Conservation (phyloP, 208 protist genomes). For the Trypanosoma melophagium region DNA sequence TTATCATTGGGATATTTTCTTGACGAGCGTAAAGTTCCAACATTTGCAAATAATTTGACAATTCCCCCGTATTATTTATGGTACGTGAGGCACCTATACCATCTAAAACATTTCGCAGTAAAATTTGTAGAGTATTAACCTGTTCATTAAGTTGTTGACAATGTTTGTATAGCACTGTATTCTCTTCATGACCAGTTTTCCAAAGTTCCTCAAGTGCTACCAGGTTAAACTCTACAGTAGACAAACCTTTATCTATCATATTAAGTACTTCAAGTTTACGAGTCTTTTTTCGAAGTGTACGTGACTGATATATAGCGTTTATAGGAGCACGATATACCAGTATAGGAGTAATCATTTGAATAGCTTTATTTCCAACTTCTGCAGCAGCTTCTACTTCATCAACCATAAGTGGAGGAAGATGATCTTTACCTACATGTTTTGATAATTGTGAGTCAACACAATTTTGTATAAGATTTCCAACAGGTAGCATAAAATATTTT, state of each 20-base stretch:
- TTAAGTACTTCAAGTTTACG: slow-evolving; percentile 45
- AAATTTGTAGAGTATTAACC: slow-evolving; percentile 42
- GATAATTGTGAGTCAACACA: slow-evolving; percentile 31
- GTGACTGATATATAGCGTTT: slow-evolving; percentile 70
- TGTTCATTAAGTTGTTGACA: slow-evolving; percentile 64
- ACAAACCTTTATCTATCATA: slow-evolving; percentile 52
- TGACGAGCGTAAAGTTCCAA: slow-evolving; percentile 79
- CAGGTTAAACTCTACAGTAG: slow-evolving; percentile 83
- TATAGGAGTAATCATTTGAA: slow-evolving; percentile 34
- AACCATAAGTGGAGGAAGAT: slow-evolving; percentile 47
- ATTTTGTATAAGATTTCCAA: slow-evolving; percentile 48
- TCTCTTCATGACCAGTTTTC: slow-evolving; percentile 74
- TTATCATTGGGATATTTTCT: slow-evolving; percentile 58
- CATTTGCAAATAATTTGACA: slow-evolving; percentile 64
- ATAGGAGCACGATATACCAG: slow-evolving; percentile 79
- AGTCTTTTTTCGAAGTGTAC: slow-evolving; percentile 33
- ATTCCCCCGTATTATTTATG: slow-evolving; percentile 40
- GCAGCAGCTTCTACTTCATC: slow-evolving; percentile 75
- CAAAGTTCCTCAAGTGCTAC: slow-evolving; percentile 76
- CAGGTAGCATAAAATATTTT: slow-evolving; percentile 49
- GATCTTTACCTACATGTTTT: slow-evolving; percentile 30
- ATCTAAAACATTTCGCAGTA: slow-evolving; percentile 79
- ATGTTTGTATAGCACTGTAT: slow-evolving; percentile 76
- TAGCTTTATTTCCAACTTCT: slow-evolving; percentile 53
- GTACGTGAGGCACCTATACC: slow-evolving; percentile 67